phyloP scores from a whole-genome alignment of 2,329 filamentous ascomycete species.

The Neofusicoccum sp. region DNA sequence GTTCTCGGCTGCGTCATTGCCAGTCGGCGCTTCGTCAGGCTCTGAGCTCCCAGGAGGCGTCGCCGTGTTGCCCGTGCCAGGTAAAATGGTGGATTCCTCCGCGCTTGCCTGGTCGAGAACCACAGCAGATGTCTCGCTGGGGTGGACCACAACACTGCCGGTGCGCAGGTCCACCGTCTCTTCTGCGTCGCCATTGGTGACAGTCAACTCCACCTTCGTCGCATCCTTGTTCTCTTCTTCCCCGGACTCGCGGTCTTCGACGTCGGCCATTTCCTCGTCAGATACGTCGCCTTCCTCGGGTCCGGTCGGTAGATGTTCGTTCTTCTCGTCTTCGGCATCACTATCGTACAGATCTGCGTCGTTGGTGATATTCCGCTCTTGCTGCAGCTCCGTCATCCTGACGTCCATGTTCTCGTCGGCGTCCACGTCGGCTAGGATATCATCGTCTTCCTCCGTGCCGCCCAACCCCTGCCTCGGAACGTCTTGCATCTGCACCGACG shows the following conservation, averaged over 20 bases:
- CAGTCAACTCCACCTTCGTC: neutral
- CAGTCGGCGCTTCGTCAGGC: neutral
- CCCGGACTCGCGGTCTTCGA: neutral
- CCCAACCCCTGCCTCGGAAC: constrained; percentile 10
- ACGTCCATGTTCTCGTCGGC: constrained; percentile 17
- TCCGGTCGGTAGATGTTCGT: neutral
- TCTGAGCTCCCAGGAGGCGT: constrained; percentile 1
- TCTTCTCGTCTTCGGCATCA: constrained; percentile 14
- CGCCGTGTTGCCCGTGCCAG: constrained; percentile 13
- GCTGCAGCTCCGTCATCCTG: constrained; percentile 14
- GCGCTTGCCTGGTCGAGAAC: neutral
- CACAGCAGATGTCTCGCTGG: constrained; percentile 11
- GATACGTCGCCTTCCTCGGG: neutral
- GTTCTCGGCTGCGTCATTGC: neutral
- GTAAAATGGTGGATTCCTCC: neutral
- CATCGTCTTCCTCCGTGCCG: constrained; percentile 13
- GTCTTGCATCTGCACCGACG: constrained; percentile 17
- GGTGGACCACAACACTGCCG: neutral
- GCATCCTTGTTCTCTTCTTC: neutral
- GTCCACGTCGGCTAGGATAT: constrained; percentile 16
- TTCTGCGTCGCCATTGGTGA: neutral
- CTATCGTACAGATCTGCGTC: constrained; percentile 16
- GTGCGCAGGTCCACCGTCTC: neutral
- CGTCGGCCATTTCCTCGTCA: constrained; percentile 15
- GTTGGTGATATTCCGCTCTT: neutral